Evolutionary conservation across 2,329 filamentous ascomycete species (phyloP), one percentile per base, ranked within the genome.

Genomic region (Cladosporium phlei): DNA sequence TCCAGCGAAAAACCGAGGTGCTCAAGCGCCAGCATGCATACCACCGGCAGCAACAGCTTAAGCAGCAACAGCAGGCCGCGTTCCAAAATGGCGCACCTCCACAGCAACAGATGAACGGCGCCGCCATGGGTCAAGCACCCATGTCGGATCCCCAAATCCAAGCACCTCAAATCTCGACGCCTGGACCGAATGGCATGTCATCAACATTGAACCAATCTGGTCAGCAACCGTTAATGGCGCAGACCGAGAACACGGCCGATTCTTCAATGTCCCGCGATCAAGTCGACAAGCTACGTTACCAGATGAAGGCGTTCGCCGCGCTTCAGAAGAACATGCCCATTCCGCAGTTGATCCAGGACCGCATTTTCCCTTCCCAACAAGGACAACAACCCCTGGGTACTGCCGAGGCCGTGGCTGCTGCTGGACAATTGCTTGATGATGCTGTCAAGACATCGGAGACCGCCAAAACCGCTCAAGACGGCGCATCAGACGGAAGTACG

Each of bases 261-360:
- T 24, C 35, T 5, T 33, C 45, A 4, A 42, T 95, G 63, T 83
- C 82, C 10, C 77, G 79, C 19, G 86, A 93, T 47, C 93, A 98
- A 64, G 72, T 95, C 35, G 75, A 78, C 19, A 80, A 87, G 33
- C 72, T 98, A 8, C 78, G 88, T 50, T 83, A 86, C 55, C 93
- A 98, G 65, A 95, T 97, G 40, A 77, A 85, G 57, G 90, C 91
- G 0, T 97, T 96, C 69, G 94, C 94, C 68, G 77, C 89, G 55
- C 75, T 98, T 3, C 85, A 87, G 4, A 94, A 93, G 67, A 95
- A 95, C 56, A 76, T 85, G 11, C 85, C 89, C 1, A 80, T 97
- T 3, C 88, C 91, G 1, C 68, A 79, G 22, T 77, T 80, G 52
- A 78, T 95, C 54, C 88, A 95, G 63, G 86, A 91, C 60, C 81